Evolutionary conservation across 1,284 basidiomycete species (phyloP).

Genomic region (Heimioporus retisporus): DNA sequence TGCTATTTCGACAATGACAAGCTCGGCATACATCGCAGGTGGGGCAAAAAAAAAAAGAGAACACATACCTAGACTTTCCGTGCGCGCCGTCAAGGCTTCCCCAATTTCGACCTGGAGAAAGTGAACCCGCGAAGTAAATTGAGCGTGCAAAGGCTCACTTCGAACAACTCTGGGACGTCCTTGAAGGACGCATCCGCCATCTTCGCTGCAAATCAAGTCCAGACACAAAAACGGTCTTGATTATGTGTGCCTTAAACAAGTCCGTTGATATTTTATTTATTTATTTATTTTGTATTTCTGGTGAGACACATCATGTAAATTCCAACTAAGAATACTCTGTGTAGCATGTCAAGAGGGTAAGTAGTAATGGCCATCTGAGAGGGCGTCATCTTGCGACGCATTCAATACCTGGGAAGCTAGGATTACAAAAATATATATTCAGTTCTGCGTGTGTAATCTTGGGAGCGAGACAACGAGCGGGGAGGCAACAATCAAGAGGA

Average conservation of each 20-base stretch:
- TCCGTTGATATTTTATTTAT: constrained; percentile 21
- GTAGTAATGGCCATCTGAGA: constrained; percentile 8
- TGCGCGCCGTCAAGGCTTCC: constrained; percentile 90
- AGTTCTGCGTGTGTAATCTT: constrained; percentile 15
- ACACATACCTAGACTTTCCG: constrained; percentile 88
- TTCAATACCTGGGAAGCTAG: constrained; percentile 10
- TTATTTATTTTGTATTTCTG: constrained; percentile 14
- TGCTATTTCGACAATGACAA: constrained; percentile 57
- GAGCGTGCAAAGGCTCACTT: constrained; percentile 45
- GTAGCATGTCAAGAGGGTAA: constrained; percentile 27
- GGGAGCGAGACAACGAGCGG: constrained; percentile 26
- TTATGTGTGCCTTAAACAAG: constrained; percentile 39
- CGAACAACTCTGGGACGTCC: constrained; percentile 71
- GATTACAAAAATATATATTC: constrained; percentile 21
- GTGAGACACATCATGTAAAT: constrained; percentile 23
- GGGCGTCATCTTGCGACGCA: constrained; percentile 8
- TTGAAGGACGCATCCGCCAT: constrained; percentile 71
- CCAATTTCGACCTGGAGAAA: constrained; percentile 84
- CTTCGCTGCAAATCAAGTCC: constrained; percentile 13
- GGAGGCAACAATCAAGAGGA: constrained; percentile 13
- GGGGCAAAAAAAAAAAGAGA: background rate
- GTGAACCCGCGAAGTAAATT: constrained; percentile 8
- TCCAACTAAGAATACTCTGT: constrained; percentile 31
- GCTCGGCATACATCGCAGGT: background rate
- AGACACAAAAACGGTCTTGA: background rate